Conservation (phyloP, 306 rosid genomes). For the Prunus padus region DNA sequence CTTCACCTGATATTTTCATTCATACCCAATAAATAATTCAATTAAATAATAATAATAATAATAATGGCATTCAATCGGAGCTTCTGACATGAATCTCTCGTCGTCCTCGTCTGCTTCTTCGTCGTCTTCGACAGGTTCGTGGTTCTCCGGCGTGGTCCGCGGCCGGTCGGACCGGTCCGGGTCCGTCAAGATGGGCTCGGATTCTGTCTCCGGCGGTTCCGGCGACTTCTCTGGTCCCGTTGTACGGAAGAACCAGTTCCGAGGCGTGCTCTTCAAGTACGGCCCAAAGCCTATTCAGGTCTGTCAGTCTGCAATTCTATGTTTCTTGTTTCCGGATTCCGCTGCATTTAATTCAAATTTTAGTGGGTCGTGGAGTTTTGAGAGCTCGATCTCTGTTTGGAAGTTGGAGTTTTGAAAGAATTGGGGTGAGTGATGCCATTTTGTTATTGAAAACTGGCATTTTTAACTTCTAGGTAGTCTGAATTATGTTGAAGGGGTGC, state of each 20-base stretch:
- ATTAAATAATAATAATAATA: not conserved
- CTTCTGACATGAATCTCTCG: slow-evolving; percentile 54
- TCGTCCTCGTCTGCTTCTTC: slow-evolving; percentile 45
- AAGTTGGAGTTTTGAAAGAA: not conserved
- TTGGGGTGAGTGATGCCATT: not conserved
- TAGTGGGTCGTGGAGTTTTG: not conserved
- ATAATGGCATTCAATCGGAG: slow-evolving; percentile 24
- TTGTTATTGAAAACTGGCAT: not conserved
- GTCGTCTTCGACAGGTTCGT: slow-evolving; percentile 58
- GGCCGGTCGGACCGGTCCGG: slow-evolving; percentile 58
- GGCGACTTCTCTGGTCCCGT: slow-evolving; percentile 50
- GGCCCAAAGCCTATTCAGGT: slow-evolving; percentile 97
- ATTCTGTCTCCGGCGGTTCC: slow-evolving; percentile 26
- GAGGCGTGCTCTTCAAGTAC: slow-evolving; percentile 86
- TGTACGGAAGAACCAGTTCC: slow-evolving; percentile 70
- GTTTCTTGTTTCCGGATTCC: not conserved
- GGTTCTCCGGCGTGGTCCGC: slow-evolving; percentile 88
- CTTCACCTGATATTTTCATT: not conserved
- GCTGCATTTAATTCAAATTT: not conserved
- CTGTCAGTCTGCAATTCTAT: slow-evolving; percentile 2
- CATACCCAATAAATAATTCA: not conserved
- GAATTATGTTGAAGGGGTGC: not conserved
- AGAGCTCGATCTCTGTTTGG: not conserved
- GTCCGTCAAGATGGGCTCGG: slow-evolving; percentile 41
- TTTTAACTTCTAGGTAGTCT: not conserved